These are phyloP conservation scores for Craspedostauros australis DNA, from an alignment of 108 stramenopile genomes.

Conservation along the genomic window DNA sequence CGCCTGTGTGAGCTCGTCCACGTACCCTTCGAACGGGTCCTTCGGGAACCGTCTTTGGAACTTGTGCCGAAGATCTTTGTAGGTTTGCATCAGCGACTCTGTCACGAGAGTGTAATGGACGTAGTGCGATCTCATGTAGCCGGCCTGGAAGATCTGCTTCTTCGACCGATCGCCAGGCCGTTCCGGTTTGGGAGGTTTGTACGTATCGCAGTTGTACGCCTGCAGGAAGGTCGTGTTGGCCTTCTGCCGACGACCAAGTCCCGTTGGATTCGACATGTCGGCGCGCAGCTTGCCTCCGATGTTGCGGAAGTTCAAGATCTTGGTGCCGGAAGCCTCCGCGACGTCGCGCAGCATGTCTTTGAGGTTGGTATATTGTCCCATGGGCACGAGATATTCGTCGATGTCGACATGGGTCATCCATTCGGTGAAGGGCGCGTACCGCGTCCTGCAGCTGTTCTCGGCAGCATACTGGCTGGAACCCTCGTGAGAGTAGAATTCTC, in stretches of 20 bases:
- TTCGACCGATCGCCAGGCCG: slow-evolving; percentile 62
- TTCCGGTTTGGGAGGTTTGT: slow-evolving; percentile 52
- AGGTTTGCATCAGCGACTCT: slow-evolving; percentile 16
- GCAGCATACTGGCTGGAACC: slow-evolving; percentile 75
- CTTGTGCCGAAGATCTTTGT: slow-evolving; percentile 18
- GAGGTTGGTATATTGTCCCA: slow-evolving; percentile 44
- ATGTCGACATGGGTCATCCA: slow-evolving; percentile 73
- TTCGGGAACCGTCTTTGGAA: slow-evolving; percentile 21
- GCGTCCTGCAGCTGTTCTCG: slow-evolving; percentile 58
- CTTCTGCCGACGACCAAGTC: slow-evolving; percentile 31
- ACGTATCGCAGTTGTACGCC: slow-evolving; percentile 79
- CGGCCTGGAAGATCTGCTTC: slow-evolving; percentile 77
- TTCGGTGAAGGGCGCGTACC: slow-evolving; percentile 64
- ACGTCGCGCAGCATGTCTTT: slow-evolving; percentile 44
- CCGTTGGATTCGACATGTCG: slow-evolving; percentile 12
- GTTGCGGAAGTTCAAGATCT: slow-evolving; percentile 52
- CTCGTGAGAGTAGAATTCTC: slow-evolving; percentile 11
- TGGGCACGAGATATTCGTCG: slow-evolving; percentile 76
- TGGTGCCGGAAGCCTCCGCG: slow-evolving; percentile 35
- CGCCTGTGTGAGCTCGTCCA: slow-evolving; percentile 66
- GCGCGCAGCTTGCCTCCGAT: slow-evolving; percentile 32
- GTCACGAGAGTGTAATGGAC: slow-evolving; percentile 83
- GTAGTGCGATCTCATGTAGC: slow-evolving; percentile 73
- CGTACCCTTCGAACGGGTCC: slow-evolving; percentile 23
- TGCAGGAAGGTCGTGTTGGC: slow-evolving; percentile 59